Evolutionary conservation across 2,329 filamentous ascomycete species (phyloP).

Genomic region (Periglandula ipomoeae): DNA sequence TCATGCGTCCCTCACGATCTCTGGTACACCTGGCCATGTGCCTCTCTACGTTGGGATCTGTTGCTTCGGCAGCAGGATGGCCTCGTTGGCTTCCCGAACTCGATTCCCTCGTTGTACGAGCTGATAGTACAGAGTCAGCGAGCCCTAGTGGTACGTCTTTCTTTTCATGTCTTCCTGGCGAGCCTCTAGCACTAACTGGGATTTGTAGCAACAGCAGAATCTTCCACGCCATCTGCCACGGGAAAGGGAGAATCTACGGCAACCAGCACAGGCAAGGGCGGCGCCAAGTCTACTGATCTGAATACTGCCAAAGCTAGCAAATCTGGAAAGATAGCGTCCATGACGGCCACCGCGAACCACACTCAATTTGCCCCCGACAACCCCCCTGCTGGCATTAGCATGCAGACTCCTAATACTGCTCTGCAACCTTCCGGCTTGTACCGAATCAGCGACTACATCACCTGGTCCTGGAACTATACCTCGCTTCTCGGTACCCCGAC

Average conservation of each 20-base stretch:
- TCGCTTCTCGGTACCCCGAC: constrained; percentile 47
- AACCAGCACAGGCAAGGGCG: constrained; percentile 5
- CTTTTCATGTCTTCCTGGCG: not conserved
- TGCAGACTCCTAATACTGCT: constrained; percentile 41
- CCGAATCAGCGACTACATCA: constrained; percentile 51
- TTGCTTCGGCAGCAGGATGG: constrained; percentile 47
- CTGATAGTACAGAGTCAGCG: constrained; percentile 22
- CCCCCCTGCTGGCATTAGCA: constrained; percentile 40
- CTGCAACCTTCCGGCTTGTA: constrained; percentile 39
- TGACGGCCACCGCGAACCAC: constrained; percentile 20
- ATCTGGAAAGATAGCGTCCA: constrained; percentile 13
- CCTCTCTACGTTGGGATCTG: constrained; percentile 38
- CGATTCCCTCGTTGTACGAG: constrained; percentile 43
- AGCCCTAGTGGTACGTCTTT: constrained; percentile 9
- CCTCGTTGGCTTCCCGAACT: constrained; percentile 44
- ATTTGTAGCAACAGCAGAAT: constrained; percentile 1
- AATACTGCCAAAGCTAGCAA: constrained; percentile 28
- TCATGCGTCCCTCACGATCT: constrained; percentile 39
- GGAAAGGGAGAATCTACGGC: constrained; percentile 1
- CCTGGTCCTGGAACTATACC: constrained; percentile 59
- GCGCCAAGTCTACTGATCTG: constrained; percentile 26
- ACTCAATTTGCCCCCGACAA: constrained; percentile 36
- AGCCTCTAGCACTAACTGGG: not conserved
- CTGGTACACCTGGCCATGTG: constrained; percentile 40
- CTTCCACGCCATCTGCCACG: constrained; percentile 8